Evolutionary conservation across 1,139 yeast species (phyloP).

Genomic region (Protomyces lactucae-debilis): DNA sequence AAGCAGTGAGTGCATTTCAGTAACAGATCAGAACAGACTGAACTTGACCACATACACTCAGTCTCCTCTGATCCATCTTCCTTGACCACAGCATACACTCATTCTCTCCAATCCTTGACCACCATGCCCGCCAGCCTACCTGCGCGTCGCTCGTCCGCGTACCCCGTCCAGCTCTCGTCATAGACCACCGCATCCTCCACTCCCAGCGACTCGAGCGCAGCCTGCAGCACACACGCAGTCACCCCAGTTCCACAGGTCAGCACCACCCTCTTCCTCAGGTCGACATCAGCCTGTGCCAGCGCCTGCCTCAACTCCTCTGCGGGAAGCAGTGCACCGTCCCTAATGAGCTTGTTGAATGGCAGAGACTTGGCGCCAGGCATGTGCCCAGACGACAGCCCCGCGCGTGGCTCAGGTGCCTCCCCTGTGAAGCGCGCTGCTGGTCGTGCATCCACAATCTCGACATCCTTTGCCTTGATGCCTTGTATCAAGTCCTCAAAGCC

Average conservation of each 20-base stretch:
- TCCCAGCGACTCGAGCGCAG: conserved; percentile 61
- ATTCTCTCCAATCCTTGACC: too few species aligned
- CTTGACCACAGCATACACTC: neutral
- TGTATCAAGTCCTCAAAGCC: conserved; percentile 58
- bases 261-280: conserved; percentile 55
- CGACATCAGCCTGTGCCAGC: conserved; percentile 44
- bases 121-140: conserved; percentile 33
- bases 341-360: conserved; percentile 60
- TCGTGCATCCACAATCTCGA: conserved; percentile 72
- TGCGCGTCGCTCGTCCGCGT: conserved; percentile 41
- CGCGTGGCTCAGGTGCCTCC: conserved; percentile 75
- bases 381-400: conserved; percentile 84
- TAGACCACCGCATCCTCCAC: conserved; percentile 48
- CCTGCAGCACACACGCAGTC: conserved; percentile 76
- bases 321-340: conserved; percentile 45
- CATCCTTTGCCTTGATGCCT: conserved; percentile 48
- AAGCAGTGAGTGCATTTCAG: too few species aligned
- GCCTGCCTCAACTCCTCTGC: conserved; percentile 46
- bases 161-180: conserved; percentile 89
- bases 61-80: neutral
- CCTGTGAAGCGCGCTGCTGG: conserved; percentile 72
- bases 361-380: conserved; percentile 73
- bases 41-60: neutral
- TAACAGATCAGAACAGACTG: neutral
- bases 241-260: conserved; percentile 96